phyloP scores from a whole-genome alignment of 2,329 filamentous ascomycete genomes.

The Colletotrichum tropicicola region DNA sequence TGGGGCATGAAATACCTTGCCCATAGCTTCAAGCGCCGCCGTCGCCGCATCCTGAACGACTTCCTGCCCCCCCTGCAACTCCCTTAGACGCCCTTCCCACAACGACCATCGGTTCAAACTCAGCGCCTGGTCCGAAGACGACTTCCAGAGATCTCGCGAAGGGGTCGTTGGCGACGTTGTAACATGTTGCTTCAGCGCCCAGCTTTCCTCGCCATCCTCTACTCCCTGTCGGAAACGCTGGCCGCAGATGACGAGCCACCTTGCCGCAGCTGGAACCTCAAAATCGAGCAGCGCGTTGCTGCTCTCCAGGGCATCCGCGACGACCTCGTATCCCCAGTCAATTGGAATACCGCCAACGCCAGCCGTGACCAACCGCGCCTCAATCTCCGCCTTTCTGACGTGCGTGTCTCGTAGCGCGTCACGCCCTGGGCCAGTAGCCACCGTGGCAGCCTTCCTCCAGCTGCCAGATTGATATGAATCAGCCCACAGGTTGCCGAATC shows the following conservation, averaged over 20 bases:
- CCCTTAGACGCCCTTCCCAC: neutral
- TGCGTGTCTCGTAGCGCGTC: neutral
- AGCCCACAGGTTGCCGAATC: neutral
- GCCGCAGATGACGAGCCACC: neutral
- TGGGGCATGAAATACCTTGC: neutral
- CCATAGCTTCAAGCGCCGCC: neutral
- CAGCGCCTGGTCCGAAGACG: neutral
- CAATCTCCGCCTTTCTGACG: neutral
- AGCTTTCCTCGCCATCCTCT: neutral
- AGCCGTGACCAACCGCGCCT: neutral
- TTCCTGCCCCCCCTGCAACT: neutral
- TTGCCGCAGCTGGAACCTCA: neutral
- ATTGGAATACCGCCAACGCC: neutral
- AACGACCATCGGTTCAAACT: neutral
- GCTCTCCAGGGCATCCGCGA: neutral
- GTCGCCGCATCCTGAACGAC: neutral
- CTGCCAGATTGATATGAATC: neutral
- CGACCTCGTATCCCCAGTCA: neutral
- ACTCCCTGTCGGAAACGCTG: neutral
- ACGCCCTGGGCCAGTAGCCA: accelerated
- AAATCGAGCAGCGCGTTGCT: constrained; percentile 6
- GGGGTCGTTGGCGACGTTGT: neutral
- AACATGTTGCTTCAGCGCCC: neutral
- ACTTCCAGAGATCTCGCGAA: neutral
- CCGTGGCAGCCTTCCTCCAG: neutral